phyloP scores from a whole-genome alignment of 140 eudicot genomes.

The Anethum foeniculum region DNA sequence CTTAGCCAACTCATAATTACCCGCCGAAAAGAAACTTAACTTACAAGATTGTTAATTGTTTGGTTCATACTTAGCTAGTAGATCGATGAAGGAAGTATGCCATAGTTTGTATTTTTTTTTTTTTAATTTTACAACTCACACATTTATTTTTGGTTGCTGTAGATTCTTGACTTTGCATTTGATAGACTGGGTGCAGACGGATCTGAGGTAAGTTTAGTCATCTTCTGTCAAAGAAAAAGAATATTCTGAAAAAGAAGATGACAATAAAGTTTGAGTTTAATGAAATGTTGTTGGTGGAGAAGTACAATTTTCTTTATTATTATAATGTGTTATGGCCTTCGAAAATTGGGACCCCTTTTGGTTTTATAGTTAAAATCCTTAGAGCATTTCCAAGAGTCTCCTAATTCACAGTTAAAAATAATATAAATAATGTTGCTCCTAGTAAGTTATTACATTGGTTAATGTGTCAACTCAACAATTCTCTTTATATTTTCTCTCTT shows the following conservation, averaged over 20 bases:
- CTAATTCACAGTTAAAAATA: too few relatives aligned
- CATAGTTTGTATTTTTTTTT: background rate
- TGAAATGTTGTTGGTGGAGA: background rate
- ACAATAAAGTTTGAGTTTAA: too few relatives aligned
- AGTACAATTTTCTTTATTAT: background rate
- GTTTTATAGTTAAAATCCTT: background rate
- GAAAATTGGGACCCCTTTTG: background rate
- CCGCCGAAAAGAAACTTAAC: background rate
- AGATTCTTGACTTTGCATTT: slow-evolving; percentile 96
- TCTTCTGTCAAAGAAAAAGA: background rate
- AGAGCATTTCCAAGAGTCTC: too few relatives aligned
- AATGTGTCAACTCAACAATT: too few relatives aligned
- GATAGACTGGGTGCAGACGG: slow-evolving; percentile 89
- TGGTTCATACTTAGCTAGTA: background rate
- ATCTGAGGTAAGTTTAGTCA: slow-evolving; percentile 47
- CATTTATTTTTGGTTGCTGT: slow-evolving; percentile 21
- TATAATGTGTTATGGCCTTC: background rate
- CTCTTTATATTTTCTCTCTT: too few relatives aligned
- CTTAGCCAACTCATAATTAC: background rate
- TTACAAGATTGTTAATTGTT: slow-evolving; percentile 1
- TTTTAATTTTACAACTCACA: background rate
- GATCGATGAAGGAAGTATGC: background rate
- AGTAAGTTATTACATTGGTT: too few relatives aligned
- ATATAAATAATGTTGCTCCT: too few relatives aligned
- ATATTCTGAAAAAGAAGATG: background rate